These are phyloP conservation scores for Vigna radiata DNA, from an alignment of 306 rosid genomes.

Conservation along the genomic window DNA sequence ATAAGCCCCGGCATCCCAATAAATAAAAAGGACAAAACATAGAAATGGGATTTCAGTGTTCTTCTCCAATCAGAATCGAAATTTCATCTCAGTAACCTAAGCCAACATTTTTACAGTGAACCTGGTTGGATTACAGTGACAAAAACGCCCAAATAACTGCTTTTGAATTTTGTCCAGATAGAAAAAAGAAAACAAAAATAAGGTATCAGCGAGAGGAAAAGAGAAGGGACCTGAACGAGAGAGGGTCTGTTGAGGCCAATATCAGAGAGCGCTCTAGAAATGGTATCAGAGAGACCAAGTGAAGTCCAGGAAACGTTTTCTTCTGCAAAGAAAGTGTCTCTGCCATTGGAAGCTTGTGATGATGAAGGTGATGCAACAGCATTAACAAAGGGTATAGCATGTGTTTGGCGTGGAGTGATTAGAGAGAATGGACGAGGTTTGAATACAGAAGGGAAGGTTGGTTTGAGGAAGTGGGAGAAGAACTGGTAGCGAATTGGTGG, in stretches of 20 bases:
- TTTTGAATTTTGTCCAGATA: neutral
- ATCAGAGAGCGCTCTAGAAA: slow-evolving; percentile 71
- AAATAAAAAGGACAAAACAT: neutral
- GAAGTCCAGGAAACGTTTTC: slow-evolving; percentile 83
- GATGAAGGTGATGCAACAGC: slow-evolving; percentile 46
- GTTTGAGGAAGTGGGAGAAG: slow-evolving; percentile 51
- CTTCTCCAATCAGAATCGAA: neutral
- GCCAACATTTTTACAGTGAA: neutral
- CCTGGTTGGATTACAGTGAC: neutral
- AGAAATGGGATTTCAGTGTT: neutral
- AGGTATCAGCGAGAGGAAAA: neutral
- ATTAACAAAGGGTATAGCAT: slow-evolving; percentile 44
- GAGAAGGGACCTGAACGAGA: slow-evolving; percentile 67
- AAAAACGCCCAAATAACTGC: neutral
- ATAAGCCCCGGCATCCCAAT: slow-evolving; percentile 8
- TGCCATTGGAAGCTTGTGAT: slow-evolving; percentile 50
- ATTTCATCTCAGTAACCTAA: neutral
- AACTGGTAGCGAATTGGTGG: slow-evolving; percentile 58
- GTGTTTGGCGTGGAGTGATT: neutral
- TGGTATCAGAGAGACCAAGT: slow-evolving; percentile 75
- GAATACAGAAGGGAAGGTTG: slow-evolving; percentile 44
- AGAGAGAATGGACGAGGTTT: slow-evolving; percentile 50
- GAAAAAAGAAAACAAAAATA: neutral
- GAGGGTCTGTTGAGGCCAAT: slow-evolving; percentile 85
- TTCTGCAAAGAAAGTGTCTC: slow-evolving; percentile 76